These are phyloP conservation scores for Suhomyces taliae DNA, from an alignment of 1,139 yeast species.

Conservation along the genomic window DNA sequence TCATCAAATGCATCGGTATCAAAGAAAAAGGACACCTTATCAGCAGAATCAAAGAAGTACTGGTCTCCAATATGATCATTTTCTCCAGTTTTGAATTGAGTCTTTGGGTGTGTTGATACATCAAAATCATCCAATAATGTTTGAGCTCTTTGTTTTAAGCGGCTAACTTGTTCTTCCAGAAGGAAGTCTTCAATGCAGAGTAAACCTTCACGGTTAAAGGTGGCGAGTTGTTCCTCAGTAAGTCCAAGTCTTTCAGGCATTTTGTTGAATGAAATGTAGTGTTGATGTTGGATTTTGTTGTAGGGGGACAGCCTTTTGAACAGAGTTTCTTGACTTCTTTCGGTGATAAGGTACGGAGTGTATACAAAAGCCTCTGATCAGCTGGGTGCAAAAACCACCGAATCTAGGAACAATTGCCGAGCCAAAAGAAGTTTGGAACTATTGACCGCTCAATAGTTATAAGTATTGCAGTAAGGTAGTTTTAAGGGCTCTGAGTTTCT, in stretches of 20 bases:
- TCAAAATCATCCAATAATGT: constrained; percentile 51
- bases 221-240: constrained; percentile 41
- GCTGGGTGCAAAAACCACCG: too few species aligned
- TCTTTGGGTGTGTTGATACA: constrained; percentile 62
- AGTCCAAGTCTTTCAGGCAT: constrained; percentile 12
- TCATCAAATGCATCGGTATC: constrained; percentile 69
- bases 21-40: constrained; percentile 68
- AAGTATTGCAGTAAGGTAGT: too few species aligned
- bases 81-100: constrained; percentile 67
- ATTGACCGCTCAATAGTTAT: too few species aligned
- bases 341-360: too few species aligned
- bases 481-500: too few species aligned
- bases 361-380: too few species aligned
- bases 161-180: constrained; percentile 35
- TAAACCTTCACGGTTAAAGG: constrained; percentile 60
- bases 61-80: constrained; percentile 71
- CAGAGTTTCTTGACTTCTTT: too few species aligned
- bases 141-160: constrained; percentile 45
- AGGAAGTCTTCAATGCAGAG: constrained; percentile 61
- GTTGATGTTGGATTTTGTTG: background rate
- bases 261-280: background rate
- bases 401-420: too few species aligned
- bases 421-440: too few species aligned
- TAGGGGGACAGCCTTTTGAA: too few species aligned
- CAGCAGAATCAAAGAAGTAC: constrained; percentile 68